Conservation (phyloP, 441 rosid species). For the Capsella rubella region DNA sequence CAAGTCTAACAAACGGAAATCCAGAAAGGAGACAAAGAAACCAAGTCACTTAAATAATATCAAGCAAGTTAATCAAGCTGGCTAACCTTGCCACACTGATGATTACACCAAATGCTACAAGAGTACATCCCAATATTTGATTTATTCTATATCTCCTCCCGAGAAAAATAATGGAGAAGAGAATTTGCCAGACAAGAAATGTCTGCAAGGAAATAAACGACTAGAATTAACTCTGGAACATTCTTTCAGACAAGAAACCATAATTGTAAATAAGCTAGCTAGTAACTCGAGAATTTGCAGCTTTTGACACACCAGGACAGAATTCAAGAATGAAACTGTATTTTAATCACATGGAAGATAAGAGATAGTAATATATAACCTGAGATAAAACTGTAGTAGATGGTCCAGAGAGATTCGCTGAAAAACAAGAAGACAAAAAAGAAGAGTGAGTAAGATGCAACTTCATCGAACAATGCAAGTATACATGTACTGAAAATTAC, state of each 20-base stretch:
- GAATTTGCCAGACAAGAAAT: slow-evolving; percentile 94
- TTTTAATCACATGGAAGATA: slow-evolving; percentile 20
- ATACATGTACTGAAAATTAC: slow-evolving; percentile 18
- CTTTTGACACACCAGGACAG: not conserved
- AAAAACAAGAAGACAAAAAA: slow-evolving; percentile 18
- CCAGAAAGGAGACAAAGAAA: slow-evolving; percentile 5
- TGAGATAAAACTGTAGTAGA: slow-evolving; percentile 92
- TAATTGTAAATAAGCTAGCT: not conserved
- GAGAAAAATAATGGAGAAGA: slow-evolving; percentile 80
- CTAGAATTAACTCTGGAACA: slow-evolving; percentile 20
- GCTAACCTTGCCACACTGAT: slow-evolving; percentile 86
- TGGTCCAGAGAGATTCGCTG: slow-evolving; percentile 96
- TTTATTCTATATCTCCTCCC: slow-evolving; percentile 86
- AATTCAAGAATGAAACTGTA: not conserved
- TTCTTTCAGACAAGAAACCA: not conserved
- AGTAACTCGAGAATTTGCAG: not conserved
- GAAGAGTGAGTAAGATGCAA: slow-evolving; percentile 24
- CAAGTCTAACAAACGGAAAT: not conserved
- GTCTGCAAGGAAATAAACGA: slow-evolving; percentile 58
- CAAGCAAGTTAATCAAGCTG: slow-evolving; percentile 9
- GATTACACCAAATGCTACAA: slow-evolving; percentile 86
- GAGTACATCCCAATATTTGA: slow-evolving; percentile 80
- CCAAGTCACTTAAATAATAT: slow-evolving; percentile 2
- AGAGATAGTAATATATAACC: slow-evolving; percentile 49
- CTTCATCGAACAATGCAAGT: not conserved